phyloP scores from a whole-genome alignment of 2,329 filamentous ascomycete species.

The Ophiostoma triangulosporum region DNA sequence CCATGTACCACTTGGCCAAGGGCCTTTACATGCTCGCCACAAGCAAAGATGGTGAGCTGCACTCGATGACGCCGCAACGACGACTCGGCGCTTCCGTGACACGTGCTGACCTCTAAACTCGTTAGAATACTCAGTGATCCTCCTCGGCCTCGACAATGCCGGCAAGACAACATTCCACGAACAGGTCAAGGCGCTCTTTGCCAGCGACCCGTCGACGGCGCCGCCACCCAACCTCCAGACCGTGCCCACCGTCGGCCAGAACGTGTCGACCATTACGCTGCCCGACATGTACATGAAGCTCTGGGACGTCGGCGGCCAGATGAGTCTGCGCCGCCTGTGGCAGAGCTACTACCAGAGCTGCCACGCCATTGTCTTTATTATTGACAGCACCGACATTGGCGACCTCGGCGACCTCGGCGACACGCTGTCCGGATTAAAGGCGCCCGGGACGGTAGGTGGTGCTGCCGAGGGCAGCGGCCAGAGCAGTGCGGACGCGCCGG shows the following conservation, averaged over 20 bases:
- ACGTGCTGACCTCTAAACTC: neutral
- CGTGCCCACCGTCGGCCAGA: conserved; percentile 93
- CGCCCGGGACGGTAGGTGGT: neutral
- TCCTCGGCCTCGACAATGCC: conserved; percentile 94
- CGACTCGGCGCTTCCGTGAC: neutral
- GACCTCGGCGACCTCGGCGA: conserved; percentile 60
- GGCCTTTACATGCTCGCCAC: conserved; percentile 90
- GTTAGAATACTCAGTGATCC: conserved; percentile 94
- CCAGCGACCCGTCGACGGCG: conserved; percentile 31
- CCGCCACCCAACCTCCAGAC: conserved; percentile 63
- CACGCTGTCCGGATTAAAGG: neutral
- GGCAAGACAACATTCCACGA: conserved; percentile 97
- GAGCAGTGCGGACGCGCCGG: neutral
- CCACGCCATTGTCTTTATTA: conserved; percentile 95
- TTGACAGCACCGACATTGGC: conserved; percentile 88
- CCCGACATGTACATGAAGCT: conserved; percentile 96
- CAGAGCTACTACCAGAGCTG: conserved; percentile 89
- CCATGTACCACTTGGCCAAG: conserved; percentile 93
- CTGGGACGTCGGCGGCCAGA: conserved; percentile 95
- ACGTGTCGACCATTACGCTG: conserved; percentile 81
- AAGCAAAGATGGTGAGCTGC: conserved; percentile 74
- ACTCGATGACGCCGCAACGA: neutral
- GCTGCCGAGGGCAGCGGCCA: too few species aligned
- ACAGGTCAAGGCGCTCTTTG: conserved; percentile 84
- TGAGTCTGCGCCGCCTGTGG: conserved; percentile 80